These are phyloP conservation scores for Fusarium anthophilum DNA, from an alignment of 2,329 filamentous ascomycete genomes.

Conservation along the genomic window DNA sequence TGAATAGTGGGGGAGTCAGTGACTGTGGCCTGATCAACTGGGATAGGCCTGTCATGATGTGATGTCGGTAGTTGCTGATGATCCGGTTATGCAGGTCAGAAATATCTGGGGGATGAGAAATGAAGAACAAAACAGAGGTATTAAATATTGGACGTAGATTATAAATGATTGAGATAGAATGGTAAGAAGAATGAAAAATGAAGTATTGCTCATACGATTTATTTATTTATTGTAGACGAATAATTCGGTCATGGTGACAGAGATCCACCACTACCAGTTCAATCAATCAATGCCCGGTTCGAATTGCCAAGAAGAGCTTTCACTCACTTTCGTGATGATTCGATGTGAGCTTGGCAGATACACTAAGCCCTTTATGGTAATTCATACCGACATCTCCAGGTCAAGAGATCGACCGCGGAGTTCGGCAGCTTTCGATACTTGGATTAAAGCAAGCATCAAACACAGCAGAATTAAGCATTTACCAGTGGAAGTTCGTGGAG, in stretches of 20 bases:
- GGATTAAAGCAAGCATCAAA: background rate
- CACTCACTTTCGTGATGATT: background rate
- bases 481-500: too few relatives aligned
- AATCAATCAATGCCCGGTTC: background rate
- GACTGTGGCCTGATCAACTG: conserved; percentile 11
- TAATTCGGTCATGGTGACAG: background rate
- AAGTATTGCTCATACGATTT: background rate
- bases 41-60: conserved; percentile 11
- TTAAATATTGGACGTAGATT: rapidly evolving
- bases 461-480: background rate
- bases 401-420: background rate
- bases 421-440: background rate
- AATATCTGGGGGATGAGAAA: background rate
- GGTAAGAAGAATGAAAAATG: background rate
- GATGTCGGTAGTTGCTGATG: background rate
- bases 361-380: background rate
- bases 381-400: background rate
- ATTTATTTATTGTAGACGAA: background rate
- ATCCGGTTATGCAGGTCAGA: background rate
- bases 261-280: background rate
- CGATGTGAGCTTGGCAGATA: background rate
- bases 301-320: conserved; percentile 13
- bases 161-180: background rate
- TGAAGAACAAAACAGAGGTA: background rate
- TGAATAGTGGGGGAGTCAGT: background rate